These are phyloP conservation scores for Usnea hakonensis DNA, from an alignment of 495 filamentous ascomycete genomes.

Conservation along the genomic window DNA sequence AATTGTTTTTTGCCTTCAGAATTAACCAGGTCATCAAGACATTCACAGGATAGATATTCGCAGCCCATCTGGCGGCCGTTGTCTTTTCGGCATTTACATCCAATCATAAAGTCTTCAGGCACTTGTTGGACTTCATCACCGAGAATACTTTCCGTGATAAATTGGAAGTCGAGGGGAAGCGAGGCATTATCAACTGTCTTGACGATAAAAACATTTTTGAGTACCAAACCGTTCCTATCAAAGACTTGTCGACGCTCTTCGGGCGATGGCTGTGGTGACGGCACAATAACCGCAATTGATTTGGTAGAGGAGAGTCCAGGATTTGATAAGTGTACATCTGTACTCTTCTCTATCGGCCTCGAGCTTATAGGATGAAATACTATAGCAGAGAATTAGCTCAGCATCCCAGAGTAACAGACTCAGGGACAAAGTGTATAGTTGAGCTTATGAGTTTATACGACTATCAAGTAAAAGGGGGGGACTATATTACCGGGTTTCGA, in stretches of 20 bases:
- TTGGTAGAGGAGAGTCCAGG: neutral
- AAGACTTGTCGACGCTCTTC: slow-evolving; percentile 12
- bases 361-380: neutral
- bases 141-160: slow-evolving; percentile 38
- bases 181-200: slow-evolving; percentile 22
- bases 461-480: neutral
- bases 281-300: neutral
- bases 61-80: slow-evolving; percentile 33
- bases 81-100: slow-evolving; percentile 33
- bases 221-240: slow-evolving; percentile 3
- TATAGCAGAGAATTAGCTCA: neutral
- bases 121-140: slow-evolving; percentile 30
- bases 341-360: neutral
- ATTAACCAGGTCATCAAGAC: slow-evolving; percentile 28
- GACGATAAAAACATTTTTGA: slow-evolving; percentile 9
- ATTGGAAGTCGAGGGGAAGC: slow-evolving; percentile 32
- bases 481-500: neutral
- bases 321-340: neutral
- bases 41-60: slow-evolving; percentile 34
- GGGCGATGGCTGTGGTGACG: slow-evolving; percentile 13
- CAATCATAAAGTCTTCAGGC: slow-evolving; percentile 33
- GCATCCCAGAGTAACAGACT: neutral
- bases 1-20: slow-evolving; percentile 30
- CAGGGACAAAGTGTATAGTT: neutral
- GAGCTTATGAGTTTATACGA: neutral